A percentile compares a stretch with the other conserved stretches of the same genome.
These are phyloP conservation scores for Alternaria ventricosa DNA, from an alignment of 2,329 filamentous ascomycete species.

Conservation along the genomic window DNA sequence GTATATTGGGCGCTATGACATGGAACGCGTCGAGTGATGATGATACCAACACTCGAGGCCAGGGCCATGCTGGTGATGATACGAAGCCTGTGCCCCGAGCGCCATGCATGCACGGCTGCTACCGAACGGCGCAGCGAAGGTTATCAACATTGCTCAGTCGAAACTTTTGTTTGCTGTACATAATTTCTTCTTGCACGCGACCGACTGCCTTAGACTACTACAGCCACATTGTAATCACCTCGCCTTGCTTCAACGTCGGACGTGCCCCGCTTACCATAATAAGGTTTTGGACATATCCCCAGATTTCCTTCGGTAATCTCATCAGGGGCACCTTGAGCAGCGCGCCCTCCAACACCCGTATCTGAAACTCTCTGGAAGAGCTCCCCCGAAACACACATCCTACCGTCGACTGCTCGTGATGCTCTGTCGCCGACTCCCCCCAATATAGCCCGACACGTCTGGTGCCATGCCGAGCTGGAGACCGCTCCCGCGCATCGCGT, in stretches of 20 bases:
- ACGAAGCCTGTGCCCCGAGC: conserved; percentile 18
- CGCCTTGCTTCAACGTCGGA: conserved; percentile 1
- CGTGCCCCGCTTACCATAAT: conserved; percentile 16
- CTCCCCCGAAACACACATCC: neutral
- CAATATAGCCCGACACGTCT: conserved; percentile 39
- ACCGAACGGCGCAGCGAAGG: conserved; percentile 10
- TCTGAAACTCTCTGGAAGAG: conserved; percentile 6
- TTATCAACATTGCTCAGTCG: conserved; percentile 2
- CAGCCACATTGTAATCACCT: neutral
- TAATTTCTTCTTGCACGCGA: conserved; percentile 1
- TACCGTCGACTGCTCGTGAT: conserved; percentile 35
- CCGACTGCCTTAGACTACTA: neutral
- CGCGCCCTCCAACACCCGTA: conserved; percentile 1
- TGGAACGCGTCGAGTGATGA: conserved; percentile 2
- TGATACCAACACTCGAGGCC: conserved; percentile 7
- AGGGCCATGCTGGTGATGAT: conserved; percentile 13
- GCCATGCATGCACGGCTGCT: conserved; percentile 23
- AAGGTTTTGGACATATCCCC: conserved; percentile 13
- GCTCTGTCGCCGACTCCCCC: conserved; percentile 33
- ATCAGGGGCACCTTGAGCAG: conserved; percentile 24
- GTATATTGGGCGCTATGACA: neutral
- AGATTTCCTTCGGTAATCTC: conserved; percentile 13
- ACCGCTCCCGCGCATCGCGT: conserved; percentile 94
- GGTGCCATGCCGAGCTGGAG: conserved; percentile 72
- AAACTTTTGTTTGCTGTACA: conserved; percentile 10